Base-by-base conservation (phyloP, 179 eudicot species). In the Spergularia azorica region DNA sequence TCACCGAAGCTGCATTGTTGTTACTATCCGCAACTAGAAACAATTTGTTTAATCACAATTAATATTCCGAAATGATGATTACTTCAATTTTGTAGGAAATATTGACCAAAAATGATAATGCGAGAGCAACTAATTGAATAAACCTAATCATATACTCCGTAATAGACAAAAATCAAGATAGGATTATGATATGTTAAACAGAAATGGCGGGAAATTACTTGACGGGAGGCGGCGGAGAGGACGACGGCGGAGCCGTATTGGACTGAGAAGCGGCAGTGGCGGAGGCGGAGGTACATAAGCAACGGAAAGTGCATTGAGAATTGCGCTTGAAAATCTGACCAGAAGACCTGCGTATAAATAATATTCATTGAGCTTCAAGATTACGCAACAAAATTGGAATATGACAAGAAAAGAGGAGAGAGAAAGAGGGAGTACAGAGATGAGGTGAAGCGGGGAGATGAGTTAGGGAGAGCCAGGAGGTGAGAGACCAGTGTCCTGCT, bases 401-500 rank as follows among this genome's bases (percentile, higher is more conserved):
- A 72, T 26, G 0, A 26, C 2, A 0, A 13, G 10, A 55, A 26
- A 26, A 6, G 59, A 3, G 36, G 61, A 39, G 11, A 26, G 52
- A 61, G 54, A 76, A 51, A 63, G 77, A 69, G 66, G 54, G 60
- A 59, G 70, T 88, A 90, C 94, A 78, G 32, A 32, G 89, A 76
- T 62, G 85, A 75, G 50, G 82, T 16, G 79, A 87, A 66, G 76
- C 80, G 89, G 16, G 94, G 90, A 50, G 85, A 76, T 66, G 69
- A 71, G 68, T 84, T 78, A 18, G 77, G 84, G 76, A 88, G 80
- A 36, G 61, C 60, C 72, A 87, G 81, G 75, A 90, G 80, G 68
- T 88, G 95, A 72, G 95, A 82, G 70, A 92, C 59, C 5, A 86
- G 70, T 14, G 86, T 79, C 46, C 93, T 85, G 68, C 89, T 89